Conservation (phyloP, 108 stramenopile genomes). For the Epithemia pelagica region DNA sequence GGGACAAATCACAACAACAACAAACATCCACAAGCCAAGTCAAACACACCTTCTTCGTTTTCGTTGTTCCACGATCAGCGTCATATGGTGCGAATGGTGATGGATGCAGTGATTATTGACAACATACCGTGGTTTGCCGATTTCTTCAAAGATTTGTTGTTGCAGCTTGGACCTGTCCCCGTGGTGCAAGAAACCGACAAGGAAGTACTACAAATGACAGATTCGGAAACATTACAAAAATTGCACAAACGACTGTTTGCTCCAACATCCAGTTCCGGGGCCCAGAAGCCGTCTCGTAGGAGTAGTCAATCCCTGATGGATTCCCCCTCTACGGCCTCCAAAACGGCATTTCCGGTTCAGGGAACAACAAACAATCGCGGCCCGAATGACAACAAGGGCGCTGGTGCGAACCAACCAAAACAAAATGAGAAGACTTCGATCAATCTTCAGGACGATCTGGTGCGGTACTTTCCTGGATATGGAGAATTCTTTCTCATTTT, state of each 20-base stretch:
- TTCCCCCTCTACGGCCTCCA: neutral
- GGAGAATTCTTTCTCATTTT: slow-evolving; percentile 85
- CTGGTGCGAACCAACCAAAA: neutral
- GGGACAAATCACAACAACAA: slow-evolving; percentile 29
- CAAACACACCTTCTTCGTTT: too few relatives aligned
- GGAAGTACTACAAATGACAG: slow-evolving; percentile 55
- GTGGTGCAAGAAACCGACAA: slow-evolving; percentile 66
- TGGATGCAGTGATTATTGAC: slow-evolving; percentile 26
- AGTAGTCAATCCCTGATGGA: neutral
- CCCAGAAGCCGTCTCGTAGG: slow-evolving; percentile 13
- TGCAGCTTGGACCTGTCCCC: slow-evolving; percentile 70
- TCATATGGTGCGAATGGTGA: slow-evolving; percentile 21
- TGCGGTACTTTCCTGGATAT: slow-evolving; percentile 57
- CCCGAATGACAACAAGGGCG: neutral
- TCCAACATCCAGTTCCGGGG: slow-evolving; percentile 29
- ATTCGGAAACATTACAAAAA: slow-evolving; percentile 61
- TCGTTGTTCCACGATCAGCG: too few relatives aligned
- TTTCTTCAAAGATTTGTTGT: slow-evolving; percentile 65
- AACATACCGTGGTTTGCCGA: slow-evolving; percentile 75
- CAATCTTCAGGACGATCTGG: neutral
- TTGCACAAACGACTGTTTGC: slow-evolving; percentile 66
- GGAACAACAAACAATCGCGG: too few relatives aligned
- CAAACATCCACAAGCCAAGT: slow-evolving; percentile 29
- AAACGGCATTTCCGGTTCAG: slow-evolving; percentile 26
- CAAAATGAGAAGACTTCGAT: too few relatives aligned